Evolutionary conservation across 2,329 filamentous ascomycete species (phyloP).

Genomic region (Decorospora gaudefroyi): DNA sequence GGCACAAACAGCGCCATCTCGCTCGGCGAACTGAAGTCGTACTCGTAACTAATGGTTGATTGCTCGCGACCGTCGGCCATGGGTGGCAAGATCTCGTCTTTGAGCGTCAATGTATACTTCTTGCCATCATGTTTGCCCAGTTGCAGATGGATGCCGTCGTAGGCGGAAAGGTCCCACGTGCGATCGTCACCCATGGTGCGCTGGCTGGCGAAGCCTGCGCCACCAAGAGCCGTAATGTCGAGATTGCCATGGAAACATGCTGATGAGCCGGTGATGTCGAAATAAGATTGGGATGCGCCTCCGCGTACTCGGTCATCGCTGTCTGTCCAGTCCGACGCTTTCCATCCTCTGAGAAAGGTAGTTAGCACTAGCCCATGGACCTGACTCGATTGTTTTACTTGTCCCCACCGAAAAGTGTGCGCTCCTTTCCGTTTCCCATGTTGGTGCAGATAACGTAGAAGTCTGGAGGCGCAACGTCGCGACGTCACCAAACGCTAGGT

Average conservation of each 20-base stretch:
- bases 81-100: slow-evolving; percentile 66
- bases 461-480: slow-evolving; percentile 3
- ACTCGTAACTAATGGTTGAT: slow-evolving; percentile 74
- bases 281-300: slow-evolving; percentile 65
- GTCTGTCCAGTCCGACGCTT: slow-evolving; percentile 64
- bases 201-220: slow-evolving; percentile 82
- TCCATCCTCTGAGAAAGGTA: slow-evolving; percentile 59
- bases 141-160: slow-evolving; percentile 64
- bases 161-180: slow-evolving; percentile 66
- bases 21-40: slow-evolving; percentile 28
- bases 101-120: slow-evolving; percentile 74
- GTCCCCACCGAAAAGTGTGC: slow-evolving; percentile 39
- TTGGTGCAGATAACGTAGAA: slow-evolving; percentile 3
- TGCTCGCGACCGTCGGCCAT: slow-evolving; percentile 70
- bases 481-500: slow-evolving; percentile 16
- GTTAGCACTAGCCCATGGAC: slow-evolving; percentile 2
- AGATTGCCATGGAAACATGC: slow-evolving; percentile 68
- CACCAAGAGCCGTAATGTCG: slow-evolving; percentile 74
- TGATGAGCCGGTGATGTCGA: slow-evolving; percentile 47
- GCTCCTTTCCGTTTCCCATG: slow-evolving; percentile 28
- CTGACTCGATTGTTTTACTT: slow-evolving; percentile 23
- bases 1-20: slow-evolving; percentile 57
- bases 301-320: slow-evolving; percentile 79
- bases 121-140: slow-evolving; percentile 64
- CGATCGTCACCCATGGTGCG: slow-evolving; percentile 63